A percentile compares a stretch with the other conserved stretches of the same genome.
These are phyloP conservation scores for Ramaria sp. DNA, from an alignment of 768 basidiomycete species.

Conservation along the genomic window DNA sequence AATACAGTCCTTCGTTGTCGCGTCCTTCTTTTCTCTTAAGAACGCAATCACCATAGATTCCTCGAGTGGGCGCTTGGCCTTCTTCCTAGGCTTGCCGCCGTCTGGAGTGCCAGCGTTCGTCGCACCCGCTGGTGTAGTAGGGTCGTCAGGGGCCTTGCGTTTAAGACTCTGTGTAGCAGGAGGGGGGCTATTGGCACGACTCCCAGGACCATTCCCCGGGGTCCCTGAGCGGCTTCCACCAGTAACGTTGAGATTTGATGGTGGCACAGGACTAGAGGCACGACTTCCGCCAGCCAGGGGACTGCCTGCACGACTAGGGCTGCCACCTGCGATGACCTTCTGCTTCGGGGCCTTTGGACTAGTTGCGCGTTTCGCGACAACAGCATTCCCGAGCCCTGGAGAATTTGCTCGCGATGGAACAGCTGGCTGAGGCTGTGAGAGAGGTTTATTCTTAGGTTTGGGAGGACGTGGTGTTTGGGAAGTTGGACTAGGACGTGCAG, in stretches of 20 bases:
- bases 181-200: slow-evolving; percentile 29
- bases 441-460: slow-evolving; percentile 14
- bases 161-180: slow-evolving; percentile 32
- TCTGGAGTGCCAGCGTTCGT: slow-evolving; percentile 6
- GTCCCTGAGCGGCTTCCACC: slow-evolving; percentile 24
- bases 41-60: slow-evolving; percentile 57
- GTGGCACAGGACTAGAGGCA: slow-evolving; percentile 39
- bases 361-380: slow-evolving; percentile 77
- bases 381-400: slow-evolving; percentile 50
- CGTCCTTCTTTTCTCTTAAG: slow-evolving; percentile 51
- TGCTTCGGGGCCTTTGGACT: slow-evolving; percentile 64
- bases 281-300: slow-evolving; percentile 40
- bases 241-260: slow-evolving; percentile 8
- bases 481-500: slow-evolving; percentile 18
- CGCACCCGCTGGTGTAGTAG: slow-evolving; percentile 9
- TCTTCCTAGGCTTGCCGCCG: slow-evolving; percentile 27
- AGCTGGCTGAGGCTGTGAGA: slow-evolving; percentile 18
- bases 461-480: slow-evolving; percentile 31
- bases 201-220: slow-evolving; percentile 19
- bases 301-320: slow-evolving; percentile 42
- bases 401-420: slow-evolving; percentile 46
- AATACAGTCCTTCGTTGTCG: slow-evolving; percentile 72
- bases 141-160: slow-evolving; percentile 43
- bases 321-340: slow-evolving; percentile 26
- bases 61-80: slow-evolving; percentile 40